Percentiles rank a stretch among this genome's conserved stretches.
Conservation (phyloP, 768 basidiomycete species). For the Hygrophoropsis aurantiaca region DNA sequence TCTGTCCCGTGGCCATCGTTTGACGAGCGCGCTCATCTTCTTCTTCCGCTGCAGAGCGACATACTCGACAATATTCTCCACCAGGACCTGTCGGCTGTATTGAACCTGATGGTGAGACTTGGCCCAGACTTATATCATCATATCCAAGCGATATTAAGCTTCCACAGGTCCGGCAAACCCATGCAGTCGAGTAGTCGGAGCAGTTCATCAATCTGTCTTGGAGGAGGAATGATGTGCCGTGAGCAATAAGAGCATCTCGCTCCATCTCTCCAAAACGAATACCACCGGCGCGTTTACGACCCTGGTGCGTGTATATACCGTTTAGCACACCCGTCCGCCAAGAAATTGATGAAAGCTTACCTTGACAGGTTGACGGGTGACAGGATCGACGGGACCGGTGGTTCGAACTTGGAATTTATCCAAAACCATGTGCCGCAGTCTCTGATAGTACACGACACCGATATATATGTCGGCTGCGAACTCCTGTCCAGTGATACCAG, state of each 20-base stretch:
- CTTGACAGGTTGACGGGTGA: slow-evolving; percentile 97
- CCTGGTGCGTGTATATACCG: slow-evolving; percentile 49
- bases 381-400: slow-evolving; percentile 93
- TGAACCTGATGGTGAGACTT: slow-evolving; percentile 48
- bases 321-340: too few species aligned
- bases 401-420: slow-evolving; percentile 99
- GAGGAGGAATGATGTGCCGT: slow-evolving; percentile 96
- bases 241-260: slow-evolving; percentile 96
- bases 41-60: slow-evolving; percentile 69
- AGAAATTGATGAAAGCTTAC: slow-evolving; percentile 41
- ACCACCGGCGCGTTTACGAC: slow-evolving; percentile 96
- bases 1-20: slow-evolving; percentile 56
- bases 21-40: slow-evolving; percentile 62
- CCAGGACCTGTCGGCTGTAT: slow-evolving; percentile 67
- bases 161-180: slow-evolving; percentile 97
- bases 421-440: slow-evolving; percentile 97
- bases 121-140: slow-evolving; percentile 80
- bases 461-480: slow-evolving; percentile 99
- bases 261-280: slow-evolving; percentile 99
- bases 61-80: slow-evolving; percentile 96
- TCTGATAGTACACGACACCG: slow-evolving; percentile 98
- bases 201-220: slow-evolving; percentile 99
- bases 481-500: slow-evolving; percentile 97
- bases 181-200: slow-evolving; percentile 98
- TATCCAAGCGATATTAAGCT: slow-evolving; percentile 95